A percentile compares a stretch with the other conserved stretches of the same genome.
Conservation (phyloP, 1,139 yeast species). For the Hyphopichia pseudoburtonii region DNA sequence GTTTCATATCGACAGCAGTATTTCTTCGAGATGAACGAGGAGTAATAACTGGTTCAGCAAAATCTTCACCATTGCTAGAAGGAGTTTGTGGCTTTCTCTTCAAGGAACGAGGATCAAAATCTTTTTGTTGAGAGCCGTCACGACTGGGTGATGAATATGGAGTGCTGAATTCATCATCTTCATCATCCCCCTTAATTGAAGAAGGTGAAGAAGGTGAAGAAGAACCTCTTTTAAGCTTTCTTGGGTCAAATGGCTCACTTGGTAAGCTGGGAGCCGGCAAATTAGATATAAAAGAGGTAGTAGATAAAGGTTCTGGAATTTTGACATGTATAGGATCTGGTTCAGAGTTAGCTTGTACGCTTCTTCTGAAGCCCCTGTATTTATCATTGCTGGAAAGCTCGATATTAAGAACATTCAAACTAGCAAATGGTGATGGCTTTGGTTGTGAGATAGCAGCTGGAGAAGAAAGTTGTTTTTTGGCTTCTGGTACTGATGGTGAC, state of each 20-base stretch:
- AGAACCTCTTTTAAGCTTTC: constrained; percentile 17
- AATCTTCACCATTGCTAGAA: constrained; percentile 2
- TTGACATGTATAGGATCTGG: constrained; percentile 28
- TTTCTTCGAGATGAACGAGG: constrained; percentile 9
- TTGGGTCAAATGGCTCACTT: constrained; percentile 20
- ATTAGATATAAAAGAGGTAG: constrained; percentile 10
- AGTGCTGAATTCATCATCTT: constrained; percentile 8
- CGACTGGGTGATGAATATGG: constrained; percentile 2
- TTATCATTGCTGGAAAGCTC: constrained; percentile 33
- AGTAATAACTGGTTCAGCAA: constrained; percentile 10
- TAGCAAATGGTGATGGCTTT: neutral
- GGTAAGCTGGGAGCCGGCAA: constrained; percentile 11
- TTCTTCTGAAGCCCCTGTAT: constrained; percentile 49
- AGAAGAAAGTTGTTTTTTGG: constrained; percentile 3
- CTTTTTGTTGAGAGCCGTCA: constrained; percentile 1
- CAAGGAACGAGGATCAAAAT: constrained; percentile 2
- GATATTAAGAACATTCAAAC: constrained; percentile 16
- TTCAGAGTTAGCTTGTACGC: constrained; percentile 23
- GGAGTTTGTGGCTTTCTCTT: constrained; percentile 4
- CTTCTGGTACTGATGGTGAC: too few species aligned
- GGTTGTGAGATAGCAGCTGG: neutral
- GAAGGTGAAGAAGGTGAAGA: constrained; percentile 13
- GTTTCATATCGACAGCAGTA: constrained; percentile 3
- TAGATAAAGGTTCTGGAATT: constrained; percentile 18
- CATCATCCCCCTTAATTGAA: neutral